A percentile compares a stretch with the other conserved stretches of the same genome.
Conservation (phyloP, 352 stramenopile species). For the Pilasporangium apinafurcum region DNA sequence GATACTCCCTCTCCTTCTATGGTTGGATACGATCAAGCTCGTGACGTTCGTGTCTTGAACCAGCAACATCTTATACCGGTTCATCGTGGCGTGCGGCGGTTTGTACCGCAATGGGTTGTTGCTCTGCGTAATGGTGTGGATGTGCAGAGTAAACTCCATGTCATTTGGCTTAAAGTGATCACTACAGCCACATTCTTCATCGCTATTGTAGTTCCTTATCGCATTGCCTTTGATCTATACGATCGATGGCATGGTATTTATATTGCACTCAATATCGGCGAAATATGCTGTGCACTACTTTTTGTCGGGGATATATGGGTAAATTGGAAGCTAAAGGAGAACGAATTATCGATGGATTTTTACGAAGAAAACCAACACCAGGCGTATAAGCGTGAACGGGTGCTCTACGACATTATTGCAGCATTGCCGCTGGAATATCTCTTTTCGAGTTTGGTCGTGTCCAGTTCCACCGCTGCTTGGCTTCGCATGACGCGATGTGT, state of each 20-base stretch:
- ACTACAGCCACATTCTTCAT: slow-evolving; percentile 28
- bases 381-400: slow-evolving; percentile 27
- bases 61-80: neutral
- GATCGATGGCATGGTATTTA: slow-evolving; percentile 20
- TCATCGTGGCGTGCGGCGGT: neutral
- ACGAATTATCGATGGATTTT: slow-evolving; percentile 33
- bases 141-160: slow-evolving; percentile 30
- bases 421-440: slow-evolving; percentile 38
- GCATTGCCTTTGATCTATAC: slow-evolving; percentile 38
- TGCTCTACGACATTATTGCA: slow-evolving; percentile 39
- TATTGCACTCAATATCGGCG: slow-evolving; percentile 15
- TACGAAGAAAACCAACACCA: slow-evolving; percentile 40
- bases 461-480: slow-evolving; percentile 15
- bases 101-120: slow-evolving; percentile 1
- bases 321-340: slow-evolving; percentile 42
- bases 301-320: slow-evolving; percentile 47
- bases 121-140: slow-evolving; percentile 14
- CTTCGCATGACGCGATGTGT: slow-evolving; percentile 37
- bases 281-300: slow-evolving; percentile 28
- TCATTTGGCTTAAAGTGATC: slow-evolving; percentile 35
- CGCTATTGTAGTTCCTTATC: slow-evolving; percentile 37
- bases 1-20: neutral
- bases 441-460: slow-evolving; percentile 2
- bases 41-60: neutral
- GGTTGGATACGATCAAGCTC: neutral